A percentile compares a stretch with the other conserved stretches of the same genome.
phyloP scores from a whole-genome alignment of 78 protist genomes.

The Dictyostelium brefeldianum region DNA sequence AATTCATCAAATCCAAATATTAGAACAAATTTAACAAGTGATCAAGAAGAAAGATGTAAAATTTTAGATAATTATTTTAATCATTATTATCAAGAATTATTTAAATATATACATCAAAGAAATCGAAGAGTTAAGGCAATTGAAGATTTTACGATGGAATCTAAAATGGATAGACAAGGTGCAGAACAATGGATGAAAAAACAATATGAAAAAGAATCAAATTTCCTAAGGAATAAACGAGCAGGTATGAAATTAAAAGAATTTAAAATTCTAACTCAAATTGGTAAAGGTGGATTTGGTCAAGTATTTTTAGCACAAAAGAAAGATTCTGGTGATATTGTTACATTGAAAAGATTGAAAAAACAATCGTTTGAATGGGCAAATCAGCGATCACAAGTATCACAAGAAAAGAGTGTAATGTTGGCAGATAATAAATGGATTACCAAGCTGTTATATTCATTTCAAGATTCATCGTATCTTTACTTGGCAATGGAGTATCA shows the following conservation, averaged over 20 bases:
- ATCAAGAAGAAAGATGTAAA: slow-evolving; percentile 53
- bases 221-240: slow-evolving; percentile 65
- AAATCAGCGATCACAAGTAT: slow-evolving; percentile 49
- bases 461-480: slow-evolving; percentile 86
- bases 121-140: slow-evolving; percentile 31
- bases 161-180: slow-evolving; percentile 11
- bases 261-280: slow-evolving; percentile 82
- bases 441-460: slow-evolving; percentile 83
- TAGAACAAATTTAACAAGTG: neutral
- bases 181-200: slow-evolving; percentile 40
- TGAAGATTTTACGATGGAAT: neutral
- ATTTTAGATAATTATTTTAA: slow-evolving; percentile 65
- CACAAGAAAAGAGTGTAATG: slow-evolving; percentile 72
- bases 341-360: slow-evolving; percentile 68
- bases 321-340: slow-evolving; percentile 67
- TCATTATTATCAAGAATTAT: slow-evolving; percentile 70
- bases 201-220: slow-evolving; percentile 47
- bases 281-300: slow-evolving; percentile 95
- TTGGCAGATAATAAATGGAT: slow-evolving; percentile 77
- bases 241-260: slow-evolving; percentile 82
- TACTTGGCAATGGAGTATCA: slow-evolving; percentile 90
- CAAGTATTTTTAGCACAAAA: slow-evolving; percentile 77
- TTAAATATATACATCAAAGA: slow-evolving; percentile 59
- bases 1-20: no score
- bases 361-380: slow-evolving; percentile 60